Evolutionary conservation across 768 basidiomycete genomes (phyloP).

Genomic region (Hygrocybe punicea): DNA sequence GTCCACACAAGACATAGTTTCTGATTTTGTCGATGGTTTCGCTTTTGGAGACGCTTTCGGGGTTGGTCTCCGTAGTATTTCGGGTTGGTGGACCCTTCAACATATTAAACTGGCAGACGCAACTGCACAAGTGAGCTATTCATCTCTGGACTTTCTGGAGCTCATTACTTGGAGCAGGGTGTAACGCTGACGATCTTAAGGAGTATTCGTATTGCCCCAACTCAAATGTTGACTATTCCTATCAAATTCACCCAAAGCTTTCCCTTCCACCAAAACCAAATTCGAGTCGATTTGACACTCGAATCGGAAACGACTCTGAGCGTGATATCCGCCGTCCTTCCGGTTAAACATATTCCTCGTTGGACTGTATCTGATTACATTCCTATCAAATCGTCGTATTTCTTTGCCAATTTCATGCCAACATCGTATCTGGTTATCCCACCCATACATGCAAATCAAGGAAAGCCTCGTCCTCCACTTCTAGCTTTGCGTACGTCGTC

Average conservation of each 20-base stretch:
- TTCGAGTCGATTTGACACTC: conserved; percentile 42
- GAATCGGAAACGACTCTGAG: conserved; percentile 21
- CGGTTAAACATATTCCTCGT: conserved; percentile 42
- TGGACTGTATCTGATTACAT: conserved; percentile 39
- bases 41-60: conserved; percentile 72
- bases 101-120: conserved; percentile 14
- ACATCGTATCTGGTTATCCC: conserved; percentile 58
- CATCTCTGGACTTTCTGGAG: background rate
- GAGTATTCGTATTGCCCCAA: conserved; percentile 48
- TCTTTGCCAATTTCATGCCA: conserved; percentile 53
- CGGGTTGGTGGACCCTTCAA: conserved; percentile 55
- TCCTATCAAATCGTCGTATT: conserved; percentile 55
- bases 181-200: conserved; percentile 29
- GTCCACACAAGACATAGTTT: conserved; percentile 51
- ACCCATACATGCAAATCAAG: conserved; percentile 38
- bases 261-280: conserved; percentile 30
- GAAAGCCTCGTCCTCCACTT: conserved; percentile 46
- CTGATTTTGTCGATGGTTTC: conserved; percentile 71
- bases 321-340: conserved; percentile 38
- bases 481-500: conserved; percentile 58
- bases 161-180: conserved; percentile 12
- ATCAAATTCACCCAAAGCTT: conserved; percentile 43
- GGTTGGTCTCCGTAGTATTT: conserved; percentile 52
- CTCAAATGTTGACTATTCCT: conserved; percentile 62
- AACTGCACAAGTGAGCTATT: conserved; percentile 13